Conservation (phyloP, 1,284 basidiomycete species). For the Ganoderma resinaceum region DNA sequence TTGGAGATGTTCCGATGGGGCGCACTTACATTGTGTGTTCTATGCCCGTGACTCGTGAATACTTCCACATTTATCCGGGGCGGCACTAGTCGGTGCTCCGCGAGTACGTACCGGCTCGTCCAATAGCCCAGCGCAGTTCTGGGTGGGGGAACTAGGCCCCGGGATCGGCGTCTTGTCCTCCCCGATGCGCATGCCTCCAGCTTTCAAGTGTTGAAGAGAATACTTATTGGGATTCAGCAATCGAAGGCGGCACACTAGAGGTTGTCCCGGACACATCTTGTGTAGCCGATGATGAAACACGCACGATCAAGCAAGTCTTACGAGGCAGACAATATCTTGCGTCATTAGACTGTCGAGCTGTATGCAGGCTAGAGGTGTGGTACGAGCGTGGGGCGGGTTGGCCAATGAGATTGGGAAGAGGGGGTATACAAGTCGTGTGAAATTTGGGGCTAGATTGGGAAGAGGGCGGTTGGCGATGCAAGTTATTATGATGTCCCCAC, state of each 20-base stretch:
- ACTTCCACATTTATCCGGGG: background rate
- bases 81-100: background rate
- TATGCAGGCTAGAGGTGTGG: conserved; percentile 4
- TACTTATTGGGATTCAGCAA: background rate
- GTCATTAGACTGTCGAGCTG: background rate
- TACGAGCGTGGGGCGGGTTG: conserved; percentile 19
- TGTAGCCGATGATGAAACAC: conserved; percentile 10
- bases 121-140: background rate
- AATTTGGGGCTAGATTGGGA: conserved; percentile 29
- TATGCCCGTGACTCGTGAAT: background rate
- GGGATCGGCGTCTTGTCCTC: background rate
- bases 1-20: background rate
- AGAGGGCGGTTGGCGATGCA: conserved; percentile 13
- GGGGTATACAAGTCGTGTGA: conserved; percentile 28
- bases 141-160: background rate
- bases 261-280: background rate
- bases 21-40: background rate
- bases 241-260: background rate
- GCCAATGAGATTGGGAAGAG: conserved; percentile 22
- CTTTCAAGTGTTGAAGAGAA: background rate
- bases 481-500: conserved; percentile 31
- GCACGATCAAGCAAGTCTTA: background rate
- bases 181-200: too few species aligned
- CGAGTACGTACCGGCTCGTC: background rate
- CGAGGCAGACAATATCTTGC: background rate